Evolutionary conservation across 1,284 basidiomycete genomes (phyloP).

Genomic region (Malassezia caprae): DNA sequence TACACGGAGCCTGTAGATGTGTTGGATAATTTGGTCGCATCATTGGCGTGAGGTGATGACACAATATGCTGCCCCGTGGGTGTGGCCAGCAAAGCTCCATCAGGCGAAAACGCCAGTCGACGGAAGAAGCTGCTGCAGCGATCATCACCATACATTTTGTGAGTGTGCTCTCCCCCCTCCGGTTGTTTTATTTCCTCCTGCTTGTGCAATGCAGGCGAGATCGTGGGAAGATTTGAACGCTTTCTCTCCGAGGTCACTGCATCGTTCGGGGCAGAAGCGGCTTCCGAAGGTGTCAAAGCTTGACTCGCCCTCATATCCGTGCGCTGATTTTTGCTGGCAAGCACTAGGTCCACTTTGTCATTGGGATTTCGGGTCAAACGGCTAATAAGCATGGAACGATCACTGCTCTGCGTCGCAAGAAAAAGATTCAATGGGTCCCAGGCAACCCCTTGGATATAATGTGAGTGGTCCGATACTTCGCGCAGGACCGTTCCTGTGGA

Average conservation of each 20-base stretch:
- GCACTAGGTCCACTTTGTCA: neutral
- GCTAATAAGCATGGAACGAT: conserved; percentile 41
- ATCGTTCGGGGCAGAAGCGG: conserved; percentile 23
- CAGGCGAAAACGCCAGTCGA: conserved; percentile 81
- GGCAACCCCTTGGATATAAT: conserved; percentile 46
- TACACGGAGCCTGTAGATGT: conserved; percentile 63
- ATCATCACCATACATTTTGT: conserved; percentile 77
- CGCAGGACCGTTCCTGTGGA: conserved; percentile 52
- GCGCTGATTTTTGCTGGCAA: neutral
- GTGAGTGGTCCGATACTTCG: conserved; percentile 43
- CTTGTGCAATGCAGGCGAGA: neutral
- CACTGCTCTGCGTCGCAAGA: conserved; percentile 45
- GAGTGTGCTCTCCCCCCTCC: conserved; percentile 8
- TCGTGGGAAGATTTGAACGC: neutral
- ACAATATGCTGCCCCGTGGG: conserved; percentile 76
- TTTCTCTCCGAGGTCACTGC: conserved; percentile 7
- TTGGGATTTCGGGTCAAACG: conserved; percentile 16
- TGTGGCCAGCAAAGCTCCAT: conserved; percentile 82
- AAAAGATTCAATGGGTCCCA: conserved; percentile 45
- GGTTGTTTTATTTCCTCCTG: conserved; percentile 12
- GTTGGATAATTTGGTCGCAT: conserved; percentile 14
- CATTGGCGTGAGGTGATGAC: conserved; percentile 32
- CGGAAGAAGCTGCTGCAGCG: conserved; percentile 92
- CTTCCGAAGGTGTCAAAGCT: conserved; percentile 10
- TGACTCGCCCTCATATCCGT: neutral